Evolutionary conservation across 768 basidiomycete genomes (phyloP), one percentile per base, ranked within the genome.

Genomic region (Agaricus sinodeliciosus): DNA sequence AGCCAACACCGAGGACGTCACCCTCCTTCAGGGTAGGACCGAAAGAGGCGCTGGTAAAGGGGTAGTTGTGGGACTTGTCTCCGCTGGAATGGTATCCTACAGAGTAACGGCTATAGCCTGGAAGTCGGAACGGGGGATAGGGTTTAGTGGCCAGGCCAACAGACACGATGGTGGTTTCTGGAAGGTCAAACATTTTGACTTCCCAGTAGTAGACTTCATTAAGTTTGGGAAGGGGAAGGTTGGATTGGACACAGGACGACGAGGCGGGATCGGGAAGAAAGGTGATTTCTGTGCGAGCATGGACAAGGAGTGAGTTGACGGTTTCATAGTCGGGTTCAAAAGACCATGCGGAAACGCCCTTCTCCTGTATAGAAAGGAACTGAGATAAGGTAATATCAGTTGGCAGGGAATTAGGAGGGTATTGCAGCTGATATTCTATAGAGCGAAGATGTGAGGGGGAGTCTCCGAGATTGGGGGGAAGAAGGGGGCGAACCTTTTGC

Each of bases 181-280:
- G 93, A 50, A 96, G 86, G 70, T 99, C 96, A 65, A 94, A 98
- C 89, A 98, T 90, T 73, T 99, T 99, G 57, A 93, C 89, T 66
- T 99, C 96, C 90, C 91, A 99, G 66, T 99, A 99, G 66, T 99
- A 99, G 11, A 97, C 94, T 67, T 98, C 96, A 70, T 99, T 99
- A 46, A 98, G 76, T 65, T 97, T 97, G 11, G 96, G 96, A 3
- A 99, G 73, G 2, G 96, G 96, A 9, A 99, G 76, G 66, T 98
- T 99, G 46, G 93, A 95, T 72, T 97, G 92, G 9, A 99, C 96
- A 55, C 82, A 91, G 11, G 95, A 94, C 2, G 91, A 87, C 16
- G 93, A 92, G 27, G 90, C 87, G 19, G 96, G 94, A 63, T 94
- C 88, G n/a, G 90, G 86, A 55, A 99, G 86, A 71, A 99, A 99